Evolutionary conservation across 495 filamentous ascomycete species (phyloP).

Genomic region (Penicillium antarcticum): DNA sequence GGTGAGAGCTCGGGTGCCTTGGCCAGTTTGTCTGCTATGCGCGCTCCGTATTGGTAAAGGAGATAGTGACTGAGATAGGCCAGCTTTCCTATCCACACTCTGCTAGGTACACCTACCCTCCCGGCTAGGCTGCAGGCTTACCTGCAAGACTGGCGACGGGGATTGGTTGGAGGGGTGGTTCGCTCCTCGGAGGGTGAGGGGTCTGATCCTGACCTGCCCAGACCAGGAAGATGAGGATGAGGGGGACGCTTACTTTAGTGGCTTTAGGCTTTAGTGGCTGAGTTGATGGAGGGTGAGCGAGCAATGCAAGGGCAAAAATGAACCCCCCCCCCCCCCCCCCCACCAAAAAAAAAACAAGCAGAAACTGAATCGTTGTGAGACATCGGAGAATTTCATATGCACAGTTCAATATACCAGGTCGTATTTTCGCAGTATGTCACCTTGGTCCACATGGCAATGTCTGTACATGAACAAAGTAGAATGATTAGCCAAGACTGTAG

Average conservation of each 20-base stretch:
- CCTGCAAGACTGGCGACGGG: neutral
- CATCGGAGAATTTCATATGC: neutral
- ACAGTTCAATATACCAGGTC: slow-evolving; percentile 16
- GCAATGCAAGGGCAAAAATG: neutral
- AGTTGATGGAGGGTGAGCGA: slow-evolving; percentile 5
- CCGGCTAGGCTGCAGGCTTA: slow-evolving; percentile 4
- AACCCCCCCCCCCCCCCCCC: too few species aligned
- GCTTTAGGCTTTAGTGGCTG: slow-evolving; percentile 21
- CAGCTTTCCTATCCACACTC: neutral
- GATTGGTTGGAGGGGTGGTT: neutral
- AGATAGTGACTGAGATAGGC: neutral
- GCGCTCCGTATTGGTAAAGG: slow-evolving; percentile 65
- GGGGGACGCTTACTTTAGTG: slow-evolving; percentile 9
- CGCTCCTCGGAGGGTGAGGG: too few species aligned
- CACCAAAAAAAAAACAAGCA: neutral
- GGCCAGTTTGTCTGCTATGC: slow-evolving; percentile 63
- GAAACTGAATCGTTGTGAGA: slow-evolving; percentile 4
- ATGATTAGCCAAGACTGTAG: too few species aligned
- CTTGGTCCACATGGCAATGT: neutral
- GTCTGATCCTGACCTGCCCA: neutral
- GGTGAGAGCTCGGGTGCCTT: slow-evolving; percentile 43
- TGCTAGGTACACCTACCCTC: slow-evolving; percentile 1
- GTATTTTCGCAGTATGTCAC: slow-evolving; percentile 2
- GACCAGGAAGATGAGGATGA: slow-evolving; percentile 10
- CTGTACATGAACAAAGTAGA: too few species aligned